These are phyloP conservation scores for Candida dubliniensis DNA, from an alignment of 1,139 yeast species.

Conservation along the genomic window DNA sequence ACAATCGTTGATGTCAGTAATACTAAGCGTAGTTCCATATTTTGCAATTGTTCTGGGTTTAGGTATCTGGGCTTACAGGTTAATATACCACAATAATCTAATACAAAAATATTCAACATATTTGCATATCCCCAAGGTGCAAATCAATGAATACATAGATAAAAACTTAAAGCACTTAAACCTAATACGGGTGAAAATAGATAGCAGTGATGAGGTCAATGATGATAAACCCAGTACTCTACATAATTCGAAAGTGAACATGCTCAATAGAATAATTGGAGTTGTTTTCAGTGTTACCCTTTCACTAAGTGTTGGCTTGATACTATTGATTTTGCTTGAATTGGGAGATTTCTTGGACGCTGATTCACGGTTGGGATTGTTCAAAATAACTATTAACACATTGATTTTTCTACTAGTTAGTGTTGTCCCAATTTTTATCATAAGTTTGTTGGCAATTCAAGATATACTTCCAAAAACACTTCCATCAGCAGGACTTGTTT, in stretches of 20 bases:
- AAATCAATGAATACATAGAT: slow-evolving; percentile 24
- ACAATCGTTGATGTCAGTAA: slow-evolving; percentile 1
- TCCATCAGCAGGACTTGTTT: slow-evolving; percentile 7
- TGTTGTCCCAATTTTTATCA: slow-evolving; percentile 35
- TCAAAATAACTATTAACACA: slow-evolving; percentile 33
- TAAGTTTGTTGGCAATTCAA: slow-evolving; percentile 31
- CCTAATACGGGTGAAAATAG: slow-evolving; percentile 21
- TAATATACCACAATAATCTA: slow-evolving; percentile 26
- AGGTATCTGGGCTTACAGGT: slow-evolving; percentile 23
- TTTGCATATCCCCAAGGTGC: slow-evolving; percentile 18
- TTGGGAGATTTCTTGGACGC: slow-evolving; percentile 27
- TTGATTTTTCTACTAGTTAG: slow-evolving; percentile 34
- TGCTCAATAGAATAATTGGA: slow-evolving; percentile 21
- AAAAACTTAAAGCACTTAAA: slow-evolving; percentile 17
- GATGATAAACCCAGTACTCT: slow-evolving; percentile 5
- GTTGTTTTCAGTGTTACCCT: slow-evolving; percentile 30
- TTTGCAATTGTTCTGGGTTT: slow-evolving; percentile 6
- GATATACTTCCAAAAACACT: slow-evolving; percentile 23
- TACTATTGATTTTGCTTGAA: slow-evolving; percentile 41
- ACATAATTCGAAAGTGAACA: neutral
- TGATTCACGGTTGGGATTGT: slow-evolving; percentile 24
- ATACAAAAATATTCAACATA: slow-evolving; percentile 24
- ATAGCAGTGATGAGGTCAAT: slow-evolving; percentile 15
- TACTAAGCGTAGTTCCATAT: slow-evolving; percentile 9
- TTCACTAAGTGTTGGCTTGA: slow-evolving; percentile 34